Evolutionary conservation across 2,329 filamentous ascomycete genomes (phyloP).

Genomic region (Cylindrodendrum hubeiense): DNA sequence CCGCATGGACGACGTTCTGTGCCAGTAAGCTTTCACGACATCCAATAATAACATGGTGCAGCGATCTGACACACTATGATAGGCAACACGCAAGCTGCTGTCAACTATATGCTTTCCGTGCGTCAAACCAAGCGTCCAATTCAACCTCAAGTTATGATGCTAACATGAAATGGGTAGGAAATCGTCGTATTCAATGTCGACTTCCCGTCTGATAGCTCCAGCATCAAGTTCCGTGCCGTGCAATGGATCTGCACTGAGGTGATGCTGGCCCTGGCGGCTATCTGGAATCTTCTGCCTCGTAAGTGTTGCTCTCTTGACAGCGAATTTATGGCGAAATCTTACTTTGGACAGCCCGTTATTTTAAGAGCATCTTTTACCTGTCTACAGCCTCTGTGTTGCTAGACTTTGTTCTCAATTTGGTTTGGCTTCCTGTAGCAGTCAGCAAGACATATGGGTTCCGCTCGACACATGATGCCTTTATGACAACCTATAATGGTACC

Average conservation of each 20-base stretch:
- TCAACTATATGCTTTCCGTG: constrained; percentile 66
- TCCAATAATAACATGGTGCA: too few relatives aligned
- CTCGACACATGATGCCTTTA: constrained; percentile 69
- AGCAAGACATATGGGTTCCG: constrained; percentile 69
- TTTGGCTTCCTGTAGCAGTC: constrained; percentile 71
- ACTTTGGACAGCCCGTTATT: constrained; percentile 53
- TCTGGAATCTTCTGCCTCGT: constrained; percentile 65
- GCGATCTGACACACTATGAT: not conserved
- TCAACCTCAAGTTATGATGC: not conserved
- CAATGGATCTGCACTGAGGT: constrained; percentile 71
- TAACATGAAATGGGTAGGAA: constrained; percentile 55
- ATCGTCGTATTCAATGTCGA: constrained; percentile 67
- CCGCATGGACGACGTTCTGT: constrained; percentile 71
- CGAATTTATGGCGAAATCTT: not conserved
- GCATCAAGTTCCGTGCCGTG: constrained; percentile 69
- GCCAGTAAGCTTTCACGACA: constrained; percentile 52
- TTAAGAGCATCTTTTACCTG: constrained; percentile 63
- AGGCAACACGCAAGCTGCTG: constrained; percentile 63
- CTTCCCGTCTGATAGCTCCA: constrained; percentile 64
- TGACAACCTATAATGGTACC: constrained; percentile 70
- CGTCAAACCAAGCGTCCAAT: not conserved
- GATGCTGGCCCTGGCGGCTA: constrained; percentile 61
- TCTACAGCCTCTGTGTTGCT: constrained; percentile 65
- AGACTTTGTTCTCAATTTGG: constrained; percentile 70
- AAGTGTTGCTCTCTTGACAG: constrained; percentile 30